Conservation (phyloP, 176 grass and related monocot genomes). For the Avena atlantica region DNA sequence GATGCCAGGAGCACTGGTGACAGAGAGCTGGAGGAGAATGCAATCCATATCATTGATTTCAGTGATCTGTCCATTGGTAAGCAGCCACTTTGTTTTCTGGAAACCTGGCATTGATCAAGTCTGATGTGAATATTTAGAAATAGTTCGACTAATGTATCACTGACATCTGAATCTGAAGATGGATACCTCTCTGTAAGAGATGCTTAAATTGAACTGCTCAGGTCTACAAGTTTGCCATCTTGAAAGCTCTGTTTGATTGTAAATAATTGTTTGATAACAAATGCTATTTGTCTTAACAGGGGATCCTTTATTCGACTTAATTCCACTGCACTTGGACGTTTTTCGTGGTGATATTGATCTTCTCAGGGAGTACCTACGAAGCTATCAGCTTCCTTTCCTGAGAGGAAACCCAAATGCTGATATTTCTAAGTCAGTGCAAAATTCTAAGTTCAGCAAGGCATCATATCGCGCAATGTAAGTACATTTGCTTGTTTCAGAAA, state of each 20-base stretch:
- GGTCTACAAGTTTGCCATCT: neutral
- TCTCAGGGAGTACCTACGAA: conserved; percentile 71
- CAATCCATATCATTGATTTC: conserved; percentile 94
- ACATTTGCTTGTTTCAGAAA: neutral
- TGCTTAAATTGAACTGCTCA: neutral
- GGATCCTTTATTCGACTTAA: conserved; percentile 87
- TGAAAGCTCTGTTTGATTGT: neutral
- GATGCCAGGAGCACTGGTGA: conserved; percentile 43
- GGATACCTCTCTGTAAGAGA: neutral
- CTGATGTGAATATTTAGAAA: conserved; percentile 2
- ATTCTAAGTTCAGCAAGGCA: conserved; percentile 69
- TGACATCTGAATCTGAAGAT: conserved; percentile 19
- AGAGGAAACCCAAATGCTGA: conserved; percentile 42
- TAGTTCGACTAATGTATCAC: neutral
- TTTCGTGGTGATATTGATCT: conserved; percentile 75
- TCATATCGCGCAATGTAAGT: conserved; percentile 85
- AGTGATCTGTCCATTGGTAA: conserved; percentile 86
- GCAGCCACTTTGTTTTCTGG: conserved; percentile 30
- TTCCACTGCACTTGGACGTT: conserved; percentile 93
- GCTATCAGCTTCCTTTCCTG: conserved; percentile 79
- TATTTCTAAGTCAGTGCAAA: conserved; percentile 35
- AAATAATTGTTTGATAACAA: conserved; percentile 2
- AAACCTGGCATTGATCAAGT: conserved; percentile 23
- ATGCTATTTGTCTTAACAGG: conserved; percentile 55
- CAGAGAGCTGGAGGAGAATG: conserved; percentile 50